phyloP scores from a whole-genome alignment of 768 basidiomycete genomes.

The Cytidiella melzeri region DNA sequence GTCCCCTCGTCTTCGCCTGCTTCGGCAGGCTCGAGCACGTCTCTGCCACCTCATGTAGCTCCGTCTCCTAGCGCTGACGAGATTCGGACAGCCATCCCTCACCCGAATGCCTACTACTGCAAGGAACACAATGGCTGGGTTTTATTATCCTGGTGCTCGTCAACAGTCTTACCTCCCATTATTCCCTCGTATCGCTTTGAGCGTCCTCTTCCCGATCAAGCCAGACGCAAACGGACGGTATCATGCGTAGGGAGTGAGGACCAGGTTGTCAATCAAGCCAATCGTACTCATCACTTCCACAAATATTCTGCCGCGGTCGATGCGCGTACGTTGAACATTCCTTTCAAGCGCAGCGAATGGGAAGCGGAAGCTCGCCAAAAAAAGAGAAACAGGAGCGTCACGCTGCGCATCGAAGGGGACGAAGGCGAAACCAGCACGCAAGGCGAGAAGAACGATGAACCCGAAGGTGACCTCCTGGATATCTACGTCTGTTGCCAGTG shows the following conservation, averaged over 20 bases:
- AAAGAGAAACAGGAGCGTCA: slow-evolving; percentile 48
- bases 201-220: slow-evolving; percentile 45
- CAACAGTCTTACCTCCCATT: slow-evolving; percentile 55
- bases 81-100: slow-evolving; percentile 63
- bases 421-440: slow-evolving; percentile 28
- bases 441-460: slow-evolving; percentile 29
- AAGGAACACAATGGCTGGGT: slow-evolving; percentile 81
- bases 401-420: slow-evolving; percentile 20
- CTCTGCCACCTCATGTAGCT: slow-evolving; percentile 15
- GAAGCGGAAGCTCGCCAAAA: slow-evolving; percentile 44
- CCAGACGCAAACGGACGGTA: slow-evolving; percentile 37
- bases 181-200: slow-evolving; percentile 44
- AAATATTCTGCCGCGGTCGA: slow-evolving; percentile 66
- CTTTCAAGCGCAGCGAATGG: slow-evolving; percentile 54
- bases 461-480: slow-evolving; percentile 56
- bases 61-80: slow-evolving; percentile 54
- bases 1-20: slow-evolving; percentile 14
- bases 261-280: slow-evolving; percentile 37
- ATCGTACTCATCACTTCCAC: slow-evolving; percentile 81
- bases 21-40: slow-evolving; percentile 8
- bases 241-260: slow-evolving; percentile 51
- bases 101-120: slow-evolving; percentile 81
- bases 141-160: slow-evolving; percentile 63
- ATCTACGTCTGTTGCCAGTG: slow-evolving; percentile 85
- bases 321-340: slow-evolving; percentile 58